These are phyloP conservation scores for Colletotrichum gigasporum DNA, from an alignment of 2,329 filamentous ascomycete genomes.

Conservation along the genomic window DNA sequence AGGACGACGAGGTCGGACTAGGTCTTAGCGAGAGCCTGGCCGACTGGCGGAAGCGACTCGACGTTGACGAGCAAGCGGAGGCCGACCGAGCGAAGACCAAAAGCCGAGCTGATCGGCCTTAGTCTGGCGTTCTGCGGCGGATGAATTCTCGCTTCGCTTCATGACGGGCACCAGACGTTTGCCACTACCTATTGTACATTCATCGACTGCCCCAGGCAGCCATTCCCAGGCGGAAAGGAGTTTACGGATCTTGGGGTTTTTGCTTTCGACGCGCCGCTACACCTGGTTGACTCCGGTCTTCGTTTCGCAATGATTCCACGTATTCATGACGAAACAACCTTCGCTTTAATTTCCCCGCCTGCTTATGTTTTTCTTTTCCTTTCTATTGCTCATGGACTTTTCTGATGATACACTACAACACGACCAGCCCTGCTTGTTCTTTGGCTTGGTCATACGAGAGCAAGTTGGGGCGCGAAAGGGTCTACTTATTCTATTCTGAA, in stretches of 20 bases:
- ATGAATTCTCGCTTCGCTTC: slow-evolving; percentile 33
- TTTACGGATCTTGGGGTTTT: slow-evolving; percentile 5
- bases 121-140: slow-evolving; percentile 34
- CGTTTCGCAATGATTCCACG: slow-evolving; percentile 33
- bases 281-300: slow-evolving; percentile 16
- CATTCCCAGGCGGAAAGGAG: slow-evolving; percentile 17
- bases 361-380: not conserved
- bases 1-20: slow-evolving; percentile 53
- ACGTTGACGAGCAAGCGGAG: slow-evolving; percentile 55
- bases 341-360: slow-evolving; percentile 12
- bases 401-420: slow-evolving; percentile 29
- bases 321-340: slow-evolving; percentile 32
- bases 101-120: slow-evolving; percentile 32
- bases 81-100: slow-evolving; percentile 31
- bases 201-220: slow-evolving; percentile 1
- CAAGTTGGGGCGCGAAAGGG: slow-evolving; percentile 5
- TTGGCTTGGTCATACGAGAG: not conserved
- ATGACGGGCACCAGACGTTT: slow-evolving; percentile 8
- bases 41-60: slow-evolving; percentile 83
- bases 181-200: slow-evolving; percentile 26
- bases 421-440: slow-evolving; percentile 12
- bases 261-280: slow-evolving; percentile 14
- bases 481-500: slow-evolving; percentile 2
- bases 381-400: slow-evolving; percentile 7
- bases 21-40: slow-evolving; percentile 77